phyloP scores from a whole-genome alignment of 306 rosid species.

The Rosa rugosa region DNA sequence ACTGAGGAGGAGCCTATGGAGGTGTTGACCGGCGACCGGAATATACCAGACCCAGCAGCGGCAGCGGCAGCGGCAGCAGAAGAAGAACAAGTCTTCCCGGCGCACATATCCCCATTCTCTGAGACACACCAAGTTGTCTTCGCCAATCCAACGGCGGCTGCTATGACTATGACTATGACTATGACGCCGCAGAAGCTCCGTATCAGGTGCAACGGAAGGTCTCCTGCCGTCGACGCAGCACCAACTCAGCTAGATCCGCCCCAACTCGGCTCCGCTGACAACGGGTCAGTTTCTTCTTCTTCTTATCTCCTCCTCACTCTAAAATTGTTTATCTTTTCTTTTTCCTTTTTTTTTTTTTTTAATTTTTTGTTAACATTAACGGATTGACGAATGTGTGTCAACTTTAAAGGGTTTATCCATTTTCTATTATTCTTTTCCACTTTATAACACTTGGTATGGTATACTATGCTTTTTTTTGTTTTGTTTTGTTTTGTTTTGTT shows the following conservation, averaged over 20 bases:
- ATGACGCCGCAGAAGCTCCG: slow-evolving; percentile 76
- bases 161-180: slow-evolving; percentile 22
- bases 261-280: slow-evolving; percentile 40
- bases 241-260: slow-evolving; percentile 10
- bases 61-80: background rate
- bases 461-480: too few relatives aligned
- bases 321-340: background rate
- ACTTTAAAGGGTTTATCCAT: too few relatives aligned
- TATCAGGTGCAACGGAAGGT: slow-evolving; percentile 48
- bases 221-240: slow-evolving; percentile 22
- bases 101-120: slow-evolving; percentile 62
- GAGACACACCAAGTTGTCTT: slow-evolving; percentile 41
- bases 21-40: slow-evolving; percentile 48
- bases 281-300: slow-evolving; percentile 41
- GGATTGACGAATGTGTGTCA: background rate
- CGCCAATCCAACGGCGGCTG: slow-evolving; percentile 29
- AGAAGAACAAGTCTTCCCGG: slow-evolving; percentile 31
- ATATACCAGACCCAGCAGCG: slow-evolving; percentile 12
- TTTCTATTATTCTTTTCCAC: background rate
- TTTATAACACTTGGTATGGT: too few relatives aligned
- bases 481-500: too few relatives aligned
- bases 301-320: background rate
- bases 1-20: slow-evolving; percentile 21
- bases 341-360: background rate
- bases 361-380: background rate